Conservation (phyloP, 2,329 filamentous ascomycete genomes). For the Pseudogymnoascus verrucosus region DNA sequence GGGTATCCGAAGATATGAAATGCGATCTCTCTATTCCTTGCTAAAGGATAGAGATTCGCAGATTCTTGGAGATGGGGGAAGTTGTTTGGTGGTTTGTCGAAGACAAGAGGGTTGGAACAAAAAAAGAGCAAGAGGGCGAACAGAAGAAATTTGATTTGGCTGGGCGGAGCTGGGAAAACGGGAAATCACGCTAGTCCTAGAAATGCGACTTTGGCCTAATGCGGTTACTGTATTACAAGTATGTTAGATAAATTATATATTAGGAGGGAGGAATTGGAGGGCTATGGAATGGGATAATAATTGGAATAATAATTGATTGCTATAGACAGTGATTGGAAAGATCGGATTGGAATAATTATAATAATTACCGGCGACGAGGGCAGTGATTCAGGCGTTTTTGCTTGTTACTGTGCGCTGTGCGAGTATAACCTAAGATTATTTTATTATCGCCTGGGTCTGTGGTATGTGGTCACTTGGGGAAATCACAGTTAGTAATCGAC, state of each 20-base stretch:
- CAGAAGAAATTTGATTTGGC: slow-evolving; percentile 8
- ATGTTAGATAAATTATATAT: slow-evolving; percentile 1
- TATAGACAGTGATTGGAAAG: neutral
- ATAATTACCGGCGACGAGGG: neutral
- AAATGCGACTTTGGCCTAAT: neutral
- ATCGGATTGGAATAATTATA: neutral
- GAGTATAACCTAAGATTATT: too few species aligned
- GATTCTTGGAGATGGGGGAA: neutral
- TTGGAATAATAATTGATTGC: neutral
- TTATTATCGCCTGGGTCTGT: too few species aligned
- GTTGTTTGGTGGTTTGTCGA: slow-evolving; percentile 5
- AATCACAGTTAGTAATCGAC: neutral
- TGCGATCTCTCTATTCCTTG: slow-evolving; percentile 10
- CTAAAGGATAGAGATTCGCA: slow-evolving; percentile 9
- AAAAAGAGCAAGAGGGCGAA: slow-evolving; percentile 8
- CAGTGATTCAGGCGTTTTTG: too few species aligned
- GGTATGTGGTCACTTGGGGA: neutral
- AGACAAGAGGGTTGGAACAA: slow-evolving; percentile 8
- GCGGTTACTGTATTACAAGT: slow-evolving; percentile 7
- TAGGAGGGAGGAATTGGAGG: neutral
- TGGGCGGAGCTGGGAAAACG: slow-evolving; percentile 8
- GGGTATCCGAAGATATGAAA: slow-evolving; percentile 10
- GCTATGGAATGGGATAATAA: neutral
- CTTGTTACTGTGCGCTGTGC: too few species aligned
- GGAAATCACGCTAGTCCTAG: slow-evolving; percentile 6